These are phyloP conservation scores for Clavaria fumosa DNA, from an alignment of 768 basidiomycete species.

Conservation along the genomic window DNA sequence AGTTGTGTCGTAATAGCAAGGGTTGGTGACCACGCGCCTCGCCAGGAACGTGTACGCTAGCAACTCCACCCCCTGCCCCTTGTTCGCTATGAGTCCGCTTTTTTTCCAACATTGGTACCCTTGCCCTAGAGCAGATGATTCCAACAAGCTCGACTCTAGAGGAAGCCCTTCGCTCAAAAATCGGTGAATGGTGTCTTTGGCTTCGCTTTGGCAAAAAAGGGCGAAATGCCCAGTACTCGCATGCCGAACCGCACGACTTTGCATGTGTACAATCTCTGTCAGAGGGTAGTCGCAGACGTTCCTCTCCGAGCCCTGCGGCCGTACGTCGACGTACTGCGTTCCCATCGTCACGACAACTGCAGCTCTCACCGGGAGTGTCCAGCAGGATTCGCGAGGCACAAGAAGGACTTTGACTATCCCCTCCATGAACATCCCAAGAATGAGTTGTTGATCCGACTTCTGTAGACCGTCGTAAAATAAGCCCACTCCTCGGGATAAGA, in stretches of 20 bases:
- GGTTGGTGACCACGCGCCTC: slow-evolving; percentile 58
- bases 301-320: slow-evolving; percentile 35
- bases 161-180: slow-evolving; percentile 84
- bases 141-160: slow-evolving; percentile 65
- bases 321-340: slow-evolving; percentile 62
- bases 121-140: slow-evolving; percentile 28
- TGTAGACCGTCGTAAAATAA: slow-evolving; percentile 67
- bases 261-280: slow-evolving; percentile 81
- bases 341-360: slow-evolving; percentile 80
- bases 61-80: slow-evolving; percentile 59
- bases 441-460: slow-evolving; percentile 49
- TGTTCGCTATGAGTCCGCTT: slow-evolving; percentile 27
- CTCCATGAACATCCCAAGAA: slow-evolving; percentile 70
- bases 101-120: slow-evolving; percentile 32
- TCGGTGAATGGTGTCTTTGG: slow-evolving; percentile 62
- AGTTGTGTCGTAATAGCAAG: slow-evolving; percentile 63
- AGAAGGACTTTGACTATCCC: slow-evolving; percentile 70
- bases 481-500: slow-evolving; percentile 73
- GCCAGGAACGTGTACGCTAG: slow-evolving; percentile 74
- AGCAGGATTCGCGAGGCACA: slow-evolving; percentile 70
- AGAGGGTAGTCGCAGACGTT: slow-evolving; percentile 69
- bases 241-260: slow-evolving; percentile 65
- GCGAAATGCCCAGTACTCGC: slow-evolving; percentile 50
- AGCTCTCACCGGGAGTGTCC: slow-evolving; percentile 79
- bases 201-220: slow-evolving; percentile 82